Base-by-base conservation (phyloP, 2,329 filamentous ascomycete genomes). In the Ascomycota sp. region DNA sequence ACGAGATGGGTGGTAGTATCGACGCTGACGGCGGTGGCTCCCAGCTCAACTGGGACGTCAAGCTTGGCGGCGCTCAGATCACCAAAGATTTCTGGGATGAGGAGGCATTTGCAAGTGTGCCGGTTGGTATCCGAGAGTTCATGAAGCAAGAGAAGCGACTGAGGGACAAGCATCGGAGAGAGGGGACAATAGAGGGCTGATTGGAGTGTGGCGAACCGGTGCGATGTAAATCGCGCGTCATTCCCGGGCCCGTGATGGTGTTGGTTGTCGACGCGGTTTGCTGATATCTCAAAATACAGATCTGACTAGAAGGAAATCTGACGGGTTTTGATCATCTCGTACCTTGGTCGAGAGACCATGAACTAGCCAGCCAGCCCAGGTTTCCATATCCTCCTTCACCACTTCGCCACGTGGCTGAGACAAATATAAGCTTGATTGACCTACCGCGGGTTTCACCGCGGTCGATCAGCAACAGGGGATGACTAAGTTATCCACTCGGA, bases 121-220 rank as follows among this genome's bases (percentile, higher is more conserved):
- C 89, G 0, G 79, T 95, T 8, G 89, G 86, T 0, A 93, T 98
- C 42, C 64, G 81, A 39, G 86, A 92, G 53, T 98, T 98, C 47
- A 95, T 98, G 86, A 82, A 77, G 60, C 83, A 76, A 38, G 89
- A 98, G 60, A 95, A 95, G 66, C 76, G 63, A 52, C 54, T 98
- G 39, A 86, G 81, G 54, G 64, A 79, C 52, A 76, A 71, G 53
- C 79, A 84, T 49, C 53, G 57, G 45, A 56, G 61, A 34, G 69
- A 72, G 36, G 59, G 64, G n/a, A 59, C 57, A 2, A 34, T 48
- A n/a, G 58, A 59, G 2, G 56, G 54, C n/a, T 62, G 47, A 48
- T 8, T 7, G 25, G 25, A 4, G 13, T 13, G 11, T 32, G n/a
- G n/a, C n/a, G n/a, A n/a, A n/a, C n/a, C 16, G 16, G 5, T 21